Evolutionary conservation across 768 basidiomycete species (phyloP).

Genomic region (Exidia glandulosa): DNA sequence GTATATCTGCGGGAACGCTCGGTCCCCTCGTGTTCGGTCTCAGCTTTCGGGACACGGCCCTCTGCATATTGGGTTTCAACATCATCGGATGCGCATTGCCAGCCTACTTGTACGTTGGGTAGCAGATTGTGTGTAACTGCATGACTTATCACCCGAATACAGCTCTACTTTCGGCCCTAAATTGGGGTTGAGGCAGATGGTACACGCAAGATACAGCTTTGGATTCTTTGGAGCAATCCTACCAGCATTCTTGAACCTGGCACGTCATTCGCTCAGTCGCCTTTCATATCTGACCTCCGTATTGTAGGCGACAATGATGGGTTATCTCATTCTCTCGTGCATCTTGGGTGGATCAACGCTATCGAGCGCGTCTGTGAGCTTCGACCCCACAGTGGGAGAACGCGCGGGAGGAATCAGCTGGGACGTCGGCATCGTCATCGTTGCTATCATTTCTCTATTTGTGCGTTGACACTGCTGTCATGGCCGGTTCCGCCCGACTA

Average conservation of each 20-base stretch:
- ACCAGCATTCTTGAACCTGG: not conserved
- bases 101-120: constrained; percentile 41
- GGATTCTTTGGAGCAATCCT: constrained; percentile 22
- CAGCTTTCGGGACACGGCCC: constrained; percentile 48
- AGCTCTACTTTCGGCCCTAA: constrained; percentile 68
- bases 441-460: constrained; percentile 54
- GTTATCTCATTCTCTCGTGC: constrained; percentile 54
- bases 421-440: constrained; percentile 68
- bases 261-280: not conserved
- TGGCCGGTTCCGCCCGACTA: not conserved
- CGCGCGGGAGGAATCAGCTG: not conserved
- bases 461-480: constrained; percentile 29
- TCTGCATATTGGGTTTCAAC: constrained; percentile 61
- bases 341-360: constrained; percentile 63
- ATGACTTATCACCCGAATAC: not conserved
- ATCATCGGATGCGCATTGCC: constrained; percentile 46
- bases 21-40: constrained; percentile 54
- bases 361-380: constrained; percentile 39
- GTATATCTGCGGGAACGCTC: constrained; percentile 57
- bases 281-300: not conserved
- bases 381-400: not conserved
- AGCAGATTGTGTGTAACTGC: constrained; percentile 3
- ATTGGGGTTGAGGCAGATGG: constrained; percentile 74
- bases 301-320: constrained; percentile 31
- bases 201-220: constrained; percentile 52